Evolutionary conservation across 1,284 basidiomycete genomes (phyloP).

Genomic region (Macrocybe sp.): DNA sequence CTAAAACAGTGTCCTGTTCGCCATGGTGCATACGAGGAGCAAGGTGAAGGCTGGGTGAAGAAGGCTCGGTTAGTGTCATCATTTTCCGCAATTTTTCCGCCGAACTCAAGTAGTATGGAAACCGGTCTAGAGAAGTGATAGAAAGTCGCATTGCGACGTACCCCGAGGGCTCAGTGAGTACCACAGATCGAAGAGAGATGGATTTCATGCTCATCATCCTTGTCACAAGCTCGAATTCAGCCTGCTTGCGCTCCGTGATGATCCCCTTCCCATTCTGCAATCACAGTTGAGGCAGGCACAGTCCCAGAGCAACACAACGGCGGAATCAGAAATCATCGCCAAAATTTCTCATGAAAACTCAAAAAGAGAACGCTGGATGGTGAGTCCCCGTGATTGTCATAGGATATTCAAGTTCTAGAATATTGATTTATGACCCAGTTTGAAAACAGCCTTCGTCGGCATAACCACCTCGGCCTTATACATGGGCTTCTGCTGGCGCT

Average conservation of each 20-base stretch:
- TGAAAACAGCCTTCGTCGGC: slow-evolving; percentile 75
- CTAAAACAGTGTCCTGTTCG: slow-evolving; percentile 74
- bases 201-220: no score
- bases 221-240: slow-evolving; percentile 78
- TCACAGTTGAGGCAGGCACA: slow-evolving; percentile 47
- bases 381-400: slow-evolving; percentile 30
- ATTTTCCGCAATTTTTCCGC: background rate
- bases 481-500: slow-evolving; percentile 66
- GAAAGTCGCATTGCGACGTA: slow-evolving; percentile 85
- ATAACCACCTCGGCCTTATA: slow-evolving; percentile 79
- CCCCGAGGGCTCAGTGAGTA: slow-evolving; percentile 73
- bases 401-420: slow-evolving; percentile 7
- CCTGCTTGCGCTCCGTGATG: slow-evolving; percentile 79
- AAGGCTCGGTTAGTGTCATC: slow-evolving; percentile 57
- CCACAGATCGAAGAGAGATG: background rate
- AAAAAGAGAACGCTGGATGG: slow-evolving; percentile 78
- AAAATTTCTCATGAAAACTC: slow-evolving; percentile 70
- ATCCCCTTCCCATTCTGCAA: slow-evolving; percentile 67
- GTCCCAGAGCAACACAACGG: slow-evolving; percentile 37
- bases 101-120: slow-evolving; percentile 4
- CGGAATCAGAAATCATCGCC: slow-evolving; percentile 50
- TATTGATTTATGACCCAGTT: slow-evolving; percentile 42
- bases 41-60: slow-evolving; percentile 76
- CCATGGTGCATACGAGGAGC: slow-evolving; percentile 66
- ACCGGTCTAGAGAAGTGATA: slow-evolving; percentile 63